These are phyloP conservation scores for Entomortierella beljakovae DNA, from an alignment of 192 early-diverging fungal species.

Conservation along the genomic window DNA sequence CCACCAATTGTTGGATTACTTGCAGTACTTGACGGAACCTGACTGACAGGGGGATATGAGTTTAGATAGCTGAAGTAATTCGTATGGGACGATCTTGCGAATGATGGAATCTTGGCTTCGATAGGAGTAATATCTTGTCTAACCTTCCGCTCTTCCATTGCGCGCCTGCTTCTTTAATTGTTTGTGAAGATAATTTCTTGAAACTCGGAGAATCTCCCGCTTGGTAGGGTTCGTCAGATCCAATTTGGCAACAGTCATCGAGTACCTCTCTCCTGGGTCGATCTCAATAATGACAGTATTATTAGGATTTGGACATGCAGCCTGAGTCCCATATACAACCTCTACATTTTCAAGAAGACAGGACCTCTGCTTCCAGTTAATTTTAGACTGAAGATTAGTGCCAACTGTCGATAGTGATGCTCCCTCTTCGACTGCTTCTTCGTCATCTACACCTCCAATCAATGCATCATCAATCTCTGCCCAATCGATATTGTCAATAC, in stretches of 20 bases:
- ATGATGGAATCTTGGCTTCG: not conserved
- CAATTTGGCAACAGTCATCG: not conserved
- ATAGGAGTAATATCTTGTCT: not conserved
- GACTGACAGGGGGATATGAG: not conserved
- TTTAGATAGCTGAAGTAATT: not conserved
- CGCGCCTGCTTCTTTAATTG: not conserved
- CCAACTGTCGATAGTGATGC: too few species aligned
- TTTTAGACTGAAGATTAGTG: too few species aligned
- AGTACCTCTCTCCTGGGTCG: slow-evolving; percentile 3
- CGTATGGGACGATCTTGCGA: not conserved
- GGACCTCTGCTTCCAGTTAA: not conserved
- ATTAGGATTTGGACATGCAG: not conserved
- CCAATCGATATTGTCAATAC: too few species aligned
- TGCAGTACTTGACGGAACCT: not conserved
- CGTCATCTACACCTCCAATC: too few species aligned
- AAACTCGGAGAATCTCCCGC: not conserved
- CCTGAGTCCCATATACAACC: not conserved
- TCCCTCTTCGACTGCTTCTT: too few species aligned
- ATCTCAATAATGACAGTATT: not conserved
- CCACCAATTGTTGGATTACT: too few species aligned
- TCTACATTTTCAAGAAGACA: not conserved
- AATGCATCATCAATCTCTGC: too few species aligned
- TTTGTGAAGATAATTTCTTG: not conserved
- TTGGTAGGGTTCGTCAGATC: not conserved
- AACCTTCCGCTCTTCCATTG: not conserved